phyloP scores from a whole-genome alignment of 2,329 filamentous ascomycete species.

The Didymosphaeria variabile region DNA sequence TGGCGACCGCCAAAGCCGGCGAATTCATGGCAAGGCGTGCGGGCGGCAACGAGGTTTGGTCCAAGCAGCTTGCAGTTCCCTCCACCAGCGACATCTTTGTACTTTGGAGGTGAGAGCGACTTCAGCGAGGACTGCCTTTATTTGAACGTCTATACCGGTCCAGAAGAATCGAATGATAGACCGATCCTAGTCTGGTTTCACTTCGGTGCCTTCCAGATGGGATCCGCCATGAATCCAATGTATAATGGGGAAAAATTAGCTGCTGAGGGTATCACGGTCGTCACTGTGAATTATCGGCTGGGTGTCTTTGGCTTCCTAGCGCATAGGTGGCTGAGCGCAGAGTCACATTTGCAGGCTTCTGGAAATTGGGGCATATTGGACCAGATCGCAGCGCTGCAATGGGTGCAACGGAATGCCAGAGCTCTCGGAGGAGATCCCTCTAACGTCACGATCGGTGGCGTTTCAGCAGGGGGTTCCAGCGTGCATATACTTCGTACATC shows the following conservation, averaged over 20 bases:
- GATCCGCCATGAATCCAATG: not conserved
- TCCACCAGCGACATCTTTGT: not conserved
- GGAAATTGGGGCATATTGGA: constrained; percentile 20
- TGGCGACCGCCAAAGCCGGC: constrained; percentile 6
- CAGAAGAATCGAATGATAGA: not conserved
- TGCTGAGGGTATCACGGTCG: constrained; percentile 4
- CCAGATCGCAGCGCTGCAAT: constrained; percentile 44
- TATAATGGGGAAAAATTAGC: constrained; percentile 1
- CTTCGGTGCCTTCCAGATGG: constrained; percentile 7
- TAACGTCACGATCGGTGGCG: constrained; percentile 21
- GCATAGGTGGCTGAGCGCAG: not conserved
- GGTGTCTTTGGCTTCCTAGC: constrained; percentile 6
- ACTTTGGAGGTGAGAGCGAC: not conserved
- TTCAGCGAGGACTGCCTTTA: constrained; percentile 6
- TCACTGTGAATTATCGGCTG: constrained; percentile 10
- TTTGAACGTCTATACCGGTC: constrained; percentile 14
- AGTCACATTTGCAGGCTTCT: not conserved
- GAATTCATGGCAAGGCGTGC: not conserved
- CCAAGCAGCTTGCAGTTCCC: not conserved
- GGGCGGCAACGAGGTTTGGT: not conserved
- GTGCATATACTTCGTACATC: not conserved
- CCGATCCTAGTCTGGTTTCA: constrained; percentile 5
- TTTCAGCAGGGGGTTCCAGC: constrained; percentile 16
- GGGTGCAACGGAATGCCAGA: constrained; percentile 51
- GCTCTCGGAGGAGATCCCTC: constrained; percentile 31